phyloP scores from a whole-genome alignment of 2,329 filamentous ascomycete genomes.

The Amylocarpus encephaloides region DNA sequence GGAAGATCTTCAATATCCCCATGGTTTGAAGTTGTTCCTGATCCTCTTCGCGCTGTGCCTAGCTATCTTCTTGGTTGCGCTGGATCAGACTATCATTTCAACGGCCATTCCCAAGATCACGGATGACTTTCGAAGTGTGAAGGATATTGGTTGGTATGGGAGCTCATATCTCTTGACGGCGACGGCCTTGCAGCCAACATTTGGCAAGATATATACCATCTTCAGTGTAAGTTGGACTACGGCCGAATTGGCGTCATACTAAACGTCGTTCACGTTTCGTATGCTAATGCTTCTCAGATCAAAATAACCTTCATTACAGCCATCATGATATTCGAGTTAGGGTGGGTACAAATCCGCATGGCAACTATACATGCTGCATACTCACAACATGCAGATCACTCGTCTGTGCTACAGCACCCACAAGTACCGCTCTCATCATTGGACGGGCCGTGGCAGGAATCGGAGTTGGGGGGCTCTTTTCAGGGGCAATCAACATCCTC shows the following conservation, averaged over 20 bases:
- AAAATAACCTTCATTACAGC: slow-evolving; percentile 28
- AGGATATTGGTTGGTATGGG: slow-evolving; percentile 31
- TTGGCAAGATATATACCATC: slow-evolving; percentile 29
- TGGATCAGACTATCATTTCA: slow-evolving; percentile 33
- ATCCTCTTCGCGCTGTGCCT: slow-evolving; percentile 22
- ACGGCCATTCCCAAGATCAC: slow-evolving; percentile 32
- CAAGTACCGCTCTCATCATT: slow-evolving; percentile 30
- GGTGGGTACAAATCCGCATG: slow-evolving; percentile 15
- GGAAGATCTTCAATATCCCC: slow-evolving; percentile 20
- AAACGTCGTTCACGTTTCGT: not conserved
- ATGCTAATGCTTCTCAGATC: slow-evolving; percentile 10
- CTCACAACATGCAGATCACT: slow-evolving; percentile 25
- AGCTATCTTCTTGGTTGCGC: slow-evolving; percentile 23
- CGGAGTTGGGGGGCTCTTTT: slow-evolving; percentile 30
- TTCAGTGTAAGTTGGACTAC: slow-evolving; percentile 20
- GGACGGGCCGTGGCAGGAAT: slow-evolving; percentile 32
- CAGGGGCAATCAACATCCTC: slow-evolving; percentile 30
- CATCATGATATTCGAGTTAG: slow-evolving; percentile 31
- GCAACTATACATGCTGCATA: slow-evolving; percentile 7
- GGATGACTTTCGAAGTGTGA: slow-evolving; percentile 16
- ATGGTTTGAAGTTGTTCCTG: slow-evolving; percentile 20
- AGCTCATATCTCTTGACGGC: slow-evolving; percentile 32
- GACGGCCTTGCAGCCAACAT: slow-evolving; percentile 28
- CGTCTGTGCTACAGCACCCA: slow-evolving; percentile 32
- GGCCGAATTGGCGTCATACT: not conserved